These are phyloP conservation scores for Camellia oleifera DNA, from an alignment of 179 eudicot species.

Conservation along the genomic window DNA sequence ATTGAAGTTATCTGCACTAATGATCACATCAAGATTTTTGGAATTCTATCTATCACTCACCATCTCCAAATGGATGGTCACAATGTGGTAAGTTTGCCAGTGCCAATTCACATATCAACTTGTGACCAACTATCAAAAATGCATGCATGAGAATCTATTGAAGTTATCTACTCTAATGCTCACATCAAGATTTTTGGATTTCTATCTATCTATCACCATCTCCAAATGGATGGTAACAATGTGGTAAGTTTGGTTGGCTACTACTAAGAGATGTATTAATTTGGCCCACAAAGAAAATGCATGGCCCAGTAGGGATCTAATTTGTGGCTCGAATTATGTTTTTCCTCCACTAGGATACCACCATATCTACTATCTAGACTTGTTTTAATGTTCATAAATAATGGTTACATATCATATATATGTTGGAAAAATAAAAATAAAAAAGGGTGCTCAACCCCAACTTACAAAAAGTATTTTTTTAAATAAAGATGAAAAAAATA, in stretches of 20 bases:
- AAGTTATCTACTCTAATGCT: neutral
- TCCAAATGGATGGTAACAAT: slow-evolving; percentile 7
- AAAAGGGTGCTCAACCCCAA: too few species aligned
- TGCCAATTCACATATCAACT: too few species aligned
- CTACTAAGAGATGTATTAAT: too few species aligned
- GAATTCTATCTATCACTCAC: too few species aligned
- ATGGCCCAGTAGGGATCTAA: neutral
- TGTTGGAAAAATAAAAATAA: too few species aligned
- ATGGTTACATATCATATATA: too few species aligned
- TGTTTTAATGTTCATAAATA: neutral
- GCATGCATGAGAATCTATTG: too few species aligned
- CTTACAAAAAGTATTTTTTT: too few species aligned
- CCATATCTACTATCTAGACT: neutral
- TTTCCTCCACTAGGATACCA: neutral
- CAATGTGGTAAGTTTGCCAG: neutral
- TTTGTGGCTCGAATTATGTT: neutral
- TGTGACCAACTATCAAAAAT: too few species aligned
- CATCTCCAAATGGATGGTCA: slow-evolving; percentile 9
- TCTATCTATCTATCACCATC: too few species aligned
- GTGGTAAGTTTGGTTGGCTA: slow-evolving; percentile 3
- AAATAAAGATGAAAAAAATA: too few species aligned
- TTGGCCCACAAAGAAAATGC: slow-evolving; percentile 4
- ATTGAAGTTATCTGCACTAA: neutral
- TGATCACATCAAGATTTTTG: neutral
- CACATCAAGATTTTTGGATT: neutral